Percentiles rank a stretch among this genome's conserved stretches.
Conservation (phyloP, 1,139 yeast species). For the Debaryomyces nepalensis region DNA sequence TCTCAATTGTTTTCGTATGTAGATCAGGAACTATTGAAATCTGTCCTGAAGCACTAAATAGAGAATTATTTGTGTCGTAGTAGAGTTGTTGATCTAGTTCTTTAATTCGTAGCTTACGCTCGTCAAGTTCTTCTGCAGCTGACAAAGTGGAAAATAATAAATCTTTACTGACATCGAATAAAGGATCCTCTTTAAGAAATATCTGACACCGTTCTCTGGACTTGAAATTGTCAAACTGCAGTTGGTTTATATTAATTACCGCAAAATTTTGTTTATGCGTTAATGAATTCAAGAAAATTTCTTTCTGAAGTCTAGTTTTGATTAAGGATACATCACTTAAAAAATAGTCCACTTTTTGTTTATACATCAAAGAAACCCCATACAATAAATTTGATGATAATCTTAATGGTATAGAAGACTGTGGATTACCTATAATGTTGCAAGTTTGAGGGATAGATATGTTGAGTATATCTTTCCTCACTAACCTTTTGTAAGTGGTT, state of each 20-base stretch:
- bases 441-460: constrained; percentile 56
- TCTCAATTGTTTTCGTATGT: constrained; percentile 16
- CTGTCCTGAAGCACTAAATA: constrained; percentile 1
- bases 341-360: constrained; percentile 53
- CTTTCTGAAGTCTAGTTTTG: constrained; percentile 32
- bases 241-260: constrained; percentile 6
- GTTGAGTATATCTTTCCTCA: constrained; percentile 41
- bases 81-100: constrained; percentile 17
- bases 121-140: constrained; percentile 14
- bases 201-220: constrained; percentile 15
- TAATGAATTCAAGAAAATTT: constrained; percentile 16
- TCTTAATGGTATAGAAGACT: constrained; percentile 41
- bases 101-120: constrained; percentile 23
- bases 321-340: constrained; percentile 36
- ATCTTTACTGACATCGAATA: constrained; percentile 40
- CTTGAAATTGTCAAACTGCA: constrained; percentile 2
- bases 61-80: constrained; percentile 12
- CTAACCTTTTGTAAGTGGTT: constrained; percentile 28
- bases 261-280: constrained; percentile 12
- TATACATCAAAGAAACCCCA: constrained; percentile 61
- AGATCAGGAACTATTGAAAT: constrained; percentile 5
- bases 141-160: constrained; percentile 27
- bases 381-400: constrained; percentile 55
- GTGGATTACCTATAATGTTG: constrained; percentile 31
- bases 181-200: constrained; percentile 44